Evolutionary conservation across 345 rosid species (phyloP), one percentile per base, ranked within the genome.

Genomic region (Geranium brycei): DNA sequence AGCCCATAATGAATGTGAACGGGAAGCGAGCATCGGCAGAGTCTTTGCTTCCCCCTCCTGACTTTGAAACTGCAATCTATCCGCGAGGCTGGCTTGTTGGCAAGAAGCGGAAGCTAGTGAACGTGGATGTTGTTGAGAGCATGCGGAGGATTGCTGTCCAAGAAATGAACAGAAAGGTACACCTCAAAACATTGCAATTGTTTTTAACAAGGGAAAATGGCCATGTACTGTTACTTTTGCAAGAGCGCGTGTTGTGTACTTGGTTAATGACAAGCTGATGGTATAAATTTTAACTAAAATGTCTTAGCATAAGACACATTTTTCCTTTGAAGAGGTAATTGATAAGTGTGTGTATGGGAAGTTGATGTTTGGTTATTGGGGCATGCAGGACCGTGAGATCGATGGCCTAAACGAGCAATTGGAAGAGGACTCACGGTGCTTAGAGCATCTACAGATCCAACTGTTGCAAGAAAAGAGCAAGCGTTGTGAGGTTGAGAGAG

Each of bases 81-180:
- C 95, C 98, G 0, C 88, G 86, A 64, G 98, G 96, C 2, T 91
- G 98, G 96, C 75, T 91, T 68, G 78, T 91, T 0, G 98, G 98
- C 59, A 91, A 91, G 81, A 91, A 83, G 87, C 81, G 98, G 62
- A 91, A 91, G 79, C 80, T 91, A 23, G 98, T 89, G 19, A 89
- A 89, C 70, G 91, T 91, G 41, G 98, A 91, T 66, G 96, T 91
- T 0, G 98, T 91, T 17, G 98, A 91, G 79, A 87, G 95, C 73
- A 91, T 91, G 98, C 77, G 98, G 47, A 87, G 95, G 78, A 89
- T 91, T 68, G 98, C 98, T 0, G 87, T 91, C 51, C 98, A 89
- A 64, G 96, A 91, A 76, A 91, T 89, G 88, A 91, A 91, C 76
- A 74, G 98, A 82, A 91, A 91, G 98, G 98, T 91, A 59, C 40